Conservation (phyloP, 2,329 filamentous ascomycete genomes). For the Fusarium veterinarium region DNA sequence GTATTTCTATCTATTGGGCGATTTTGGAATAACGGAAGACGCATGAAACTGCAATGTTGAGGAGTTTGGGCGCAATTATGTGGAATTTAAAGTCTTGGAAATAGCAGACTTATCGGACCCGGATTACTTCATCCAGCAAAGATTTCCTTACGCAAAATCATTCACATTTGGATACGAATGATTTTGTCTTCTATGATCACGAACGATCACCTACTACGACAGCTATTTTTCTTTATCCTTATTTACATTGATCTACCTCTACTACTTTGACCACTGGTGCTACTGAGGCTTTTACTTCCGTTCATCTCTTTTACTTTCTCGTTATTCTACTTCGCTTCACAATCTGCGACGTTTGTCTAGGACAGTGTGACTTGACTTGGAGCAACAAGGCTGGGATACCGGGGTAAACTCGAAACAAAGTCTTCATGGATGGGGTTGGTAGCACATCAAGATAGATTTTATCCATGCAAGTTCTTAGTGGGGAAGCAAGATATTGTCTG, state of each 20-base stretch:
- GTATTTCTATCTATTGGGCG: constrained; percentile 40
- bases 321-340: neutral
- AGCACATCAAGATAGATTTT: neutral
- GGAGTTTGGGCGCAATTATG: constrained; percentile 44
- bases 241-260: constrained; percentile 20
- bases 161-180: constrained; percentile 15
- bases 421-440: neutral
- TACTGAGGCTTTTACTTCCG: neutral
- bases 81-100: constrained; percentile 8
- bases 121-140: constrained; percentile 23
- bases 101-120: constrained; percentile 5
- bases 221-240: constrained; percentile 15
- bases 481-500: neutral
- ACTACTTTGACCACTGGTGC: constrained; percentile 2
- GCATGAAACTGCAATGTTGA: constrained; percentile 37
- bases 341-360: neutral
- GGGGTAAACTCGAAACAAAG: neutral
- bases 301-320: neutral
- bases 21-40: constrained; percentile 26
- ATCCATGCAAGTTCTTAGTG: neutral
- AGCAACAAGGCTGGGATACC: neutral
- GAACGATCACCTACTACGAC: constrained; percentile 23
- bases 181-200: constrained; percentile 21
- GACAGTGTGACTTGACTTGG: neutral
- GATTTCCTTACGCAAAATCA: constrained; percentile 11